Percentiles rank a stretch among this genome's conserved stretches.
phyloP scores from a whole-genome alignment of 176 grass and related monocot genomes.

The Lolium perenne region DNA sequence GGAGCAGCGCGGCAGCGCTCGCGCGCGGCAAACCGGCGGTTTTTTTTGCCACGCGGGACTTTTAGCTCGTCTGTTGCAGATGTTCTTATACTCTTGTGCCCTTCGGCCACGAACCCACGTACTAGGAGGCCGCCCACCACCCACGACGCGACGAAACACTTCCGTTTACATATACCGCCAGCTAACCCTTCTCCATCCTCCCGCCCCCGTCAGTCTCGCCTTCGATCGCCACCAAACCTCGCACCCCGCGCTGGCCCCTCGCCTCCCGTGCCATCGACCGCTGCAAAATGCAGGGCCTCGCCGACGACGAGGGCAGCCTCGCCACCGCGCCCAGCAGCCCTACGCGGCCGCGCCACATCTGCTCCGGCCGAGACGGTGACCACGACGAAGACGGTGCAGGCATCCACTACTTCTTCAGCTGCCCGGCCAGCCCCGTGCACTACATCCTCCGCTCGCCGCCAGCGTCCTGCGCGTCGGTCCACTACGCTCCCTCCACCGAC shows the following conservation, averaged over 20 bases:
- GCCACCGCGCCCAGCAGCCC: slow-evolving; percentile 18
- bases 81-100: too few species aligned
- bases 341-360: neutral
- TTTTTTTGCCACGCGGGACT: too few species aligned
- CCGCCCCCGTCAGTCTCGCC: neutral
- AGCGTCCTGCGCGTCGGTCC: slow-evolving; percentile 15
- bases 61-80: too few species aligned
- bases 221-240: slow-evolving; percentile 44
- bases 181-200: neutral
- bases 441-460: slow-evolving; percentile 61
- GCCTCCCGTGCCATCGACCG: neutral
- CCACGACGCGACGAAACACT: neutral
- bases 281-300: slow-evolving; percentile 37
- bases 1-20: too few species aligned
- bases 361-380: neutral
- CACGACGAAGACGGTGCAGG: neutral
- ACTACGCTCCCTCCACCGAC: neutral
- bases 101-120: neutral
- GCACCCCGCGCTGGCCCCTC: neutral
- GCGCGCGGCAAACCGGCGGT: too few species aligned
- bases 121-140: neutral
- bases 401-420: slow-evolving; percentile 50
- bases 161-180: slow-evolving; percentile 41
- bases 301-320: neutral
- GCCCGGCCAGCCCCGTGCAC: slow-evolving; percentile 56